Base-by-base conservation (phyloP, 208 protist species). In the Trypanosomatidae sp. region DNA sequence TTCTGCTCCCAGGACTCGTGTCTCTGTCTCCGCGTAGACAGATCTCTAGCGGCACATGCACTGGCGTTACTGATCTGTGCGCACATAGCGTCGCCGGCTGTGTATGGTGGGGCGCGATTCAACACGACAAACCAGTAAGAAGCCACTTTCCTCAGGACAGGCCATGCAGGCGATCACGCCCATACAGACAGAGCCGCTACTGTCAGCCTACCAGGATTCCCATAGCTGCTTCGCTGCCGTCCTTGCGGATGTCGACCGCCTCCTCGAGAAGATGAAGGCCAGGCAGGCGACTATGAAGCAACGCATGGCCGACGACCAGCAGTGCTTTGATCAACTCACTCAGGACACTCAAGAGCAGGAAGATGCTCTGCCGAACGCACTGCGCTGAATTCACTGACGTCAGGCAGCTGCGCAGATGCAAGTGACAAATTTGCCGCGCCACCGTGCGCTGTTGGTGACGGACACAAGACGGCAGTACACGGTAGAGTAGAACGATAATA, bases 181-280 rank as follows among this genome's bases (percentile, higher is more conserved):
- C 9, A 19, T 41, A n/a, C n/a, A 66, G 74, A 56, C 44, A 39
- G 56, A 67, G 47, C 25, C 58, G 66, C 66, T 68, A n/a, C 33
- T 72, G 44, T 49, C 46, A 39, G 56, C 47, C n/a, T 72, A 77
- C 66, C 66, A 77, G 39, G 52, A 62, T 59, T 72, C 46, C 3
- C 49, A 67, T 19, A 28, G 53, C 47, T 60, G 36, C 55, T 59
- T 62, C 46, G 4, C 50, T 62, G 66, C 55, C 36, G 59, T 25
- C 12, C 47, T 66, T 44, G 28, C 58, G 9, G 66, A 72, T 52
- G 58, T 62, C 10, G 58, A 77, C 25, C 41, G 19, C n/a, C 58
- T 44, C 5, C 36, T 77, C 19, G 47, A 1, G n/a, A 56, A 72
- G 3, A 19, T 77, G 17, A 2, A 28, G 30, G 47, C 49, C 10